These are phyloP conservation scores for Amanita phalloides DNA, from an alignment of 768 basidiomycete species.

Conservation along the genomic window DNA sequence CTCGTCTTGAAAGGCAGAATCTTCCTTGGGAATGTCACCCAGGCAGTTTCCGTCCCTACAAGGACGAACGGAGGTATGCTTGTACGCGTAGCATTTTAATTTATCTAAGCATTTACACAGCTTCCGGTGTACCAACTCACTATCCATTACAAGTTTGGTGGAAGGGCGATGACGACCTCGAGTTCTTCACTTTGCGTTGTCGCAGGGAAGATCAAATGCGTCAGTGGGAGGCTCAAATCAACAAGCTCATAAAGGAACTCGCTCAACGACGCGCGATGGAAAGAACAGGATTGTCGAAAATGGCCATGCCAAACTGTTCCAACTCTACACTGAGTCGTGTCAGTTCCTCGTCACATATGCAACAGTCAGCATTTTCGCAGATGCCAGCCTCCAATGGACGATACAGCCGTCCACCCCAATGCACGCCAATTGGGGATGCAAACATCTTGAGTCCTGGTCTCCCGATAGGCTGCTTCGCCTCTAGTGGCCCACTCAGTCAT, in stretches of 20 bases:
- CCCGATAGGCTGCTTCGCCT: conserved; percentile 16
- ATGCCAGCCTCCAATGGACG: neutral
- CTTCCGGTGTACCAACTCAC: conserved; percentile 39
- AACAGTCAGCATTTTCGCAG: conserved; percentile 20
- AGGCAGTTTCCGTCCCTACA: conserved; percentile 54
- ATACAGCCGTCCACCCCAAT: neutral
- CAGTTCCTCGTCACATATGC: conserved; percentile 22
- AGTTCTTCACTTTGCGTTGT: conserved; percentile 91
- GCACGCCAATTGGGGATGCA: conserved; percentile 14
- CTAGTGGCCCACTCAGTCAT: conserved; percentile 42
- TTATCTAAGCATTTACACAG: conserved; percentile 16
- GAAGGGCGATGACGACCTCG: conserved; percentile 88
- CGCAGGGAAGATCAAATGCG: conserved; percentile 85
- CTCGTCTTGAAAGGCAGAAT: conserved; percentile 93
- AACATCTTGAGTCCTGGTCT: conserved; percentile 22
- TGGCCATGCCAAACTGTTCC: conserved; percentile 39
- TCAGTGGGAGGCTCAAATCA: conserved; percentile 88
- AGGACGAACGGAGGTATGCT: conserved; percentile 51
- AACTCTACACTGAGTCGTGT: conserved; percentile 25
- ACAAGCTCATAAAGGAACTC: conserved; percentile 73
- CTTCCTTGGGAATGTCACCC: conserved; percentile 91
- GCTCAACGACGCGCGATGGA: conserved; percentile 63
- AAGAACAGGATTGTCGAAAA: conserved; percentile 40
- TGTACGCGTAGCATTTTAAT: neutral
- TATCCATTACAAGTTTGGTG: conserved; percentile 88